These are phyloP conservation scores for Boletales sp. DNA, from an alignment of 768 basidiomycete species.

Conservation along the genomic window DNA sequence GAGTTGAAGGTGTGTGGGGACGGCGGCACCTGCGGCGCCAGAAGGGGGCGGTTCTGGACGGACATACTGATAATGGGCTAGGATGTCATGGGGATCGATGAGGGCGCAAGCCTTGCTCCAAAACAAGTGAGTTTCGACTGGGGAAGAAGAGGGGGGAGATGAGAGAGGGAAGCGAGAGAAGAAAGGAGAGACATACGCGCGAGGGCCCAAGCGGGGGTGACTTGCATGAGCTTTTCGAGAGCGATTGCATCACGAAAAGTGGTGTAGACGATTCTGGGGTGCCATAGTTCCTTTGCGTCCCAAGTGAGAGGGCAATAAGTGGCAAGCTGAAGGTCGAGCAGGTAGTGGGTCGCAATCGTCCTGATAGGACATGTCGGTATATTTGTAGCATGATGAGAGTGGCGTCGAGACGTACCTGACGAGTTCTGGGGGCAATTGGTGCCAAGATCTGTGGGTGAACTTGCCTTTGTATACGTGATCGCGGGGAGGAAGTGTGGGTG, in stretches of 20 bases:
- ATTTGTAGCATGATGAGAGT: slow-evolving; percentile 21
- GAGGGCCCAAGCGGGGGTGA: slow-evolving; percentile 56
- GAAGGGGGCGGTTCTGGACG: slow-evolving; percentile 34
- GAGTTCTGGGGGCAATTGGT: slow-evolving; percentile 58
- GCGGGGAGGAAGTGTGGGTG: slow-evolving; percentile 15
- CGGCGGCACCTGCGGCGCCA: slow-evolving; percentile 30
- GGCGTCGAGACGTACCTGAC: slow-evolving; percentile 45
- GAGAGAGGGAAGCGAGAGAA: not conserved
- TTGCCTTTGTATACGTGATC: slow-evolving; percentile 55
- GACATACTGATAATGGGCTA: slow-evolving; percentile 47
- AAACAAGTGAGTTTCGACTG: slow-evolving; percentile 68
- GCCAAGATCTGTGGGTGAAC: slow-evolving; percentile 53
- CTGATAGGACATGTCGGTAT: slow-evolving; percentile 10
- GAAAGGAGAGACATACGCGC: slow-evolving; percentile 47
- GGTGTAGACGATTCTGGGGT: slow-evolving; percentile 57
- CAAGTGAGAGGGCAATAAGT: slow-evolving; percentile 47
- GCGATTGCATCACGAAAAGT: slow-evolving; percentile 59
- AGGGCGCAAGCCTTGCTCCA: slow-evolving; percentile 63
- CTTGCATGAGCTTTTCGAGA: slow-evolving; percentile 58
- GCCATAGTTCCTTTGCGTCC: slow-evolving; percentile 54
- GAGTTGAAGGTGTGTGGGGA: slow-evolving; percentile 30
- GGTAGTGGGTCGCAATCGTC: slow-evolving; percentile 45
- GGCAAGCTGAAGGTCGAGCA: slow-evolving; percentile 43
- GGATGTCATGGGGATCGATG: slow-evolving; percentile 59
- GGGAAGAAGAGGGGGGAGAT: slow-evolving; percentile 6